Conservation (phyloP, 2,329 filamentous ascomycete genomes). For the Fusarium drepaniforme region DNA sequence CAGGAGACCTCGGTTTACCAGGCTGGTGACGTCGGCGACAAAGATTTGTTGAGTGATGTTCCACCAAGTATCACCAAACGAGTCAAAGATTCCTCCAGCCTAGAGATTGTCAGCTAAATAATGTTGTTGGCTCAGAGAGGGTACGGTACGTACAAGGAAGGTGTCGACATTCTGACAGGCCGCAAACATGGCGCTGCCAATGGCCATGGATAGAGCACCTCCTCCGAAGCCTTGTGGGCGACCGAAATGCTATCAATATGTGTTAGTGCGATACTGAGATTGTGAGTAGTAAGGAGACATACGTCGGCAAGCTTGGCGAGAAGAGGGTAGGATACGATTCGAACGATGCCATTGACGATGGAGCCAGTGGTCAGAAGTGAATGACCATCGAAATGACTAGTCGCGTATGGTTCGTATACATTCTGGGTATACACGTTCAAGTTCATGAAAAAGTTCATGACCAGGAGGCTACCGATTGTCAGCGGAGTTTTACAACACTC, state of each 20-base stretch:
- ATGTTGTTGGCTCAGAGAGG: accelerated
- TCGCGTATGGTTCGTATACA: constrained; percentile 35
- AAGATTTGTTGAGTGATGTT: constrained; percentile 37
- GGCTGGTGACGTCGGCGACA: constrained; percentile 29
- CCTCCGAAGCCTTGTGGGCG: constrained; percentile 26
- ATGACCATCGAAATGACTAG: constrained; percentile 32
- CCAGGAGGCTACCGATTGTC: constrained; percentile 9
- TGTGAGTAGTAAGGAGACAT: not conserved
- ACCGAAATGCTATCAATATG: constrained; percentile 20
- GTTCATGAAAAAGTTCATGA: constrained; percentile 41
- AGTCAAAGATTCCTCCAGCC: constrained; percentile 36
- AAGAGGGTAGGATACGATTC: constrained; percentile 28
- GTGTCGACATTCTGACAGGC: constrained; percentile 30
- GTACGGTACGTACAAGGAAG: constrained; percentile 21
- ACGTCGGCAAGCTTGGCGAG: constrained; percentile 35
- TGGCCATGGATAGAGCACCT: constrained; percentile 20
- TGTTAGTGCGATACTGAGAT: no score
- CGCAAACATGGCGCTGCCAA: constrained; percentile 33
- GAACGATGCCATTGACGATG: constrained; percentile 31
- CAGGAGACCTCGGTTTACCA: constrained; percentile 32
- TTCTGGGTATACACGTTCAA: constrained; percentile 34
- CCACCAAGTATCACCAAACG: constrained; percentile 30
- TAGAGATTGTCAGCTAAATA: not conserved
- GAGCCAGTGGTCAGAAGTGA: constrained; percentile 23
- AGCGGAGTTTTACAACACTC: accelerated